These are phyloP conservation scores for Cercospora berteroae DNA, from an alignment of 2,329 filamentous ascomycete species.

Conservation along the genomic window DNA sequence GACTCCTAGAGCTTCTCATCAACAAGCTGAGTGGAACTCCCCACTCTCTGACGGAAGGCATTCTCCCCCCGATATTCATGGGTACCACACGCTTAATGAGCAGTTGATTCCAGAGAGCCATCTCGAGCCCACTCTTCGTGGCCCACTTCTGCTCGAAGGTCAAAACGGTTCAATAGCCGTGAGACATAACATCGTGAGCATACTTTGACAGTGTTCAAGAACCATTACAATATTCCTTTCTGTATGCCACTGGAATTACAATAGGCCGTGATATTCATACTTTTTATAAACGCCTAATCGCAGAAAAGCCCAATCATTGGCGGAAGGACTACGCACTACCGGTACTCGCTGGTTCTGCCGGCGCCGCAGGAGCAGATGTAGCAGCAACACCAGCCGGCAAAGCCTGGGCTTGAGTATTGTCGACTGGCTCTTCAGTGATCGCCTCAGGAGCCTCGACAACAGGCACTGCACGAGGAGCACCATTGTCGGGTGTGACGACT, in stretches of 20 bases:
- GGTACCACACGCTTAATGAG: no score
- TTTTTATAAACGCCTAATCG: not conserved
- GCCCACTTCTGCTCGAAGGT: not conserved
- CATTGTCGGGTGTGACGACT: constrained; percentile 9
- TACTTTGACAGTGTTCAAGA: not conserved
- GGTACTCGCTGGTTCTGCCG: not conserved
- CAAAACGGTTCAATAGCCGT: not conserved
- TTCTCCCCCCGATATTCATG: no score
- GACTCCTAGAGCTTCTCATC: no score
- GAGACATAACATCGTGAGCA: not conserved
- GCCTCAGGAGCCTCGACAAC: constrained; percentile 7
- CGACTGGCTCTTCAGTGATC: not conserved
- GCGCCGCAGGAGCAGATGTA: not conserved
- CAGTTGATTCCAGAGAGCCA: no score
- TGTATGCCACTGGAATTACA: not conserved
- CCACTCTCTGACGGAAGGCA: no score
- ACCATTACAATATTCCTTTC: not conserved
- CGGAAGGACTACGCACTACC: not conserved
- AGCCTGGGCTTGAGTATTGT: constrained; percentile 1
- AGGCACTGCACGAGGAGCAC: constrained; percentile 1
- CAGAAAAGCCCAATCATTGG: not conserved
- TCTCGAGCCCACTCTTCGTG: no score
- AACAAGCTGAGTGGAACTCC: no score
- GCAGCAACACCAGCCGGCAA: not conserved
- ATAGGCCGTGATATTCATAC: not conserved